Evolutionary conservation across 371 early-diverging fungal species (phyloP).

Genomic region (Mortierella sp.): DNA sequence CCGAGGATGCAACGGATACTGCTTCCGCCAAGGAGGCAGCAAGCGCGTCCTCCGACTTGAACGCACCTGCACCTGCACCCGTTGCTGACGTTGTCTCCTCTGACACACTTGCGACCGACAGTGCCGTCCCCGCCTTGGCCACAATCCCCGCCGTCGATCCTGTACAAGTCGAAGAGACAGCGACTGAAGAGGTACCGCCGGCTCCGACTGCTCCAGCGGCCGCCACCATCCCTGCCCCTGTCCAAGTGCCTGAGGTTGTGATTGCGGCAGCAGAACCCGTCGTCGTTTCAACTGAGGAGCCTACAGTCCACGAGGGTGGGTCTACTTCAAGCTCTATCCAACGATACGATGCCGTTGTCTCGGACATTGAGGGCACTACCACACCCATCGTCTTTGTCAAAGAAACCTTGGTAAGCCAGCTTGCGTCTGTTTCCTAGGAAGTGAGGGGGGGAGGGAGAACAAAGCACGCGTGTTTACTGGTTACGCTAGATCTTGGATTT

Average conservation of each 20-base stretch:
- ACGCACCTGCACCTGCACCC: not conserved
- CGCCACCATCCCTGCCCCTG: conserved; percentile 35
- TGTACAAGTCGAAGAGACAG: not conserved
- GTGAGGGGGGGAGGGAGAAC: too few species aligned
- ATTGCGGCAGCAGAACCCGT: conserved; percentile 7
- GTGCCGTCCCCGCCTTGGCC: not conserved
- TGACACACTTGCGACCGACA: not conserved
- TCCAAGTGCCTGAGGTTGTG: conserved; percentile 13
- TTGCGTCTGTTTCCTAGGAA: conserved; percentile 14
- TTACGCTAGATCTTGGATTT: too few species aligned
- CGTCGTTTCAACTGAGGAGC: conserved; percentile 30
- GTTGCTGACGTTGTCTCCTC: not conserved
- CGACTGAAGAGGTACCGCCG: conserved; percentile 9
- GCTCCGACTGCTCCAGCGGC: conserved; percentile 21
- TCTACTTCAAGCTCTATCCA: conserved; percentile 9
- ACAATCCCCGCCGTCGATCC: not conserved
- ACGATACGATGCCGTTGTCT: conserved; percentile 68
- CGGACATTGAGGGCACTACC: conserved; percentile 97
- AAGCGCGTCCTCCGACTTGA: not conserved
- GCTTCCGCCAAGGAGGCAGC: conserved; percentile 21
- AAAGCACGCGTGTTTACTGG: too few species aligned
- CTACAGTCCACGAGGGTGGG: conserved; percentile 9
- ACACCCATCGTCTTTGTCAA: conserved; percentile 96
- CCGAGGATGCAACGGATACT: conserved; percentile 15
- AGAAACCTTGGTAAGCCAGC: conserved; percentile 71